Percentiles rank a stretch among this genome's conserved stretches.
These are phyloP conservation scores for Lomentospora prolificans DNA, from an alignment of 2,329 filamentous ascomycete genomes.

Conservation along the genomic window DNA sequence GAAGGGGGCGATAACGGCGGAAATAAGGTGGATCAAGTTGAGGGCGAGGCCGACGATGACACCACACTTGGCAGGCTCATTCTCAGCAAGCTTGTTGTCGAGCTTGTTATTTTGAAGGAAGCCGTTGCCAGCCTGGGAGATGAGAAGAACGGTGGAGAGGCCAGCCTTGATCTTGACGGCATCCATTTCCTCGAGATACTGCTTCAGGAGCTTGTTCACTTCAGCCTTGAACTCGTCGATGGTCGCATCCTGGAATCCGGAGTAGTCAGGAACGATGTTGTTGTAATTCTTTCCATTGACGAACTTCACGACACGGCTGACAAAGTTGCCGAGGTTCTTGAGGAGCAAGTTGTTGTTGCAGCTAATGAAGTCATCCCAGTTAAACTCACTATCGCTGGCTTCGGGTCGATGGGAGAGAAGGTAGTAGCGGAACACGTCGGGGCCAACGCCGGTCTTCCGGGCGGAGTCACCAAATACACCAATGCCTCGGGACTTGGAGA, in stretches of 20 bases:
- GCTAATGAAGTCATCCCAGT: slow-evolving; percentile 75
- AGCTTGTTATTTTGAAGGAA: slow-evolving; percentile 42
- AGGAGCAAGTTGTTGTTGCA: slow-evolving; percentile 85
- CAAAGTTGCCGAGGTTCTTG: slow-evolving; percentile 65
- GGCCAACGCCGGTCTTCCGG: slow-evolving; percentile 71
- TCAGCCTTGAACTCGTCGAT: slow-evolving; percentile 48
- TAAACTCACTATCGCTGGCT: slow-evolving; percentile 78
- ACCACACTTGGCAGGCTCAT: slow-evolving; percentile 43
- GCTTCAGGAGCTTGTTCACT: slow-evolving; percentile 54
- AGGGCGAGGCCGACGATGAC: slow-evolving; percentile 67
- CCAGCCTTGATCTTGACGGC: slow-evolving; percentile 61
- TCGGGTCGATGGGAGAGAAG: slow-evolving; percentile 79
- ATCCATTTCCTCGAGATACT: slow-evolving; percentile 60
- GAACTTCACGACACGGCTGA: slow-evolving; percentile 66
- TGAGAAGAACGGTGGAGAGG: slow-evolving; percentile 53
- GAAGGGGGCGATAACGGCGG: slow-evolving; percentile 70
- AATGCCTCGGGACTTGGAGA: slow-evolving; percentile 81
- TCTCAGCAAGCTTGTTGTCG: slow-evolving; percentile 44
- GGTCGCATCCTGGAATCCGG: slow-evolving; percentile 44
- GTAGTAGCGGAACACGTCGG: slow-evolving; percentile 92
- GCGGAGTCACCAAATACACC: slow-evolving; percentile 90
- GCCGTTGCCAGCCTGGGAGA: slow-evolving; percentile 48
- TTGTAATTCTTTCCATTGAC: slow-evolving; percentile 62
- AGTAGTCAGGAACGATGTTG: slow-evolving; percentile 55
- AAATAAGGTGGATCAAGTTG: slow-evolving; percentile 75